Base-by-base conservation (phyloP, 768 basidiomycete genomes). In the Kwoniella sp. region DNA sequence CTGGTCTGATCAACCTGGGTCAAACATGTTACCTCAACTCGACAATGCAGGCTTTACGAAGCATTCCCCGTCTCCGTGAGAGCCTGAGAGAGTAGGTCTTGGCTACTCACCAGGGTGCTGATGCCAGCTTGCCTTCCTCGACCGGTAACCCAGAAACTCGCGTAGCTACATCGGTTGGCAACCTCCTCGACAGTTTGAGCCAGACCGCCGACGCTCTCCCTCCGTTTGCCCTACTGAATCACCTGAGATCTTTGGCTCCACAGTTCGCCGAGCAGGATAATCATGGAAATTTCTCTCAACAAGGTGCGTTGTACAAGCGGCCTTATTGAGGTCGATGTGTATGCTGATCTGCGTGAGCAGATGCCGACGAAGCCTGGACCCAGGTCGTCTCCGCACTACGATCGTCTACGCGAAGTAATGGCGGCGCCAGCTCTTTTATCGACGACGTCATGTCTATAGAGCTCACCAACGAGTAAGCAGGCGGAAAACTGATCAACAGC, bases 21-120 rank as follows among this genome's bases (percentile, higher is more conserved):
- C 96, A 96, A 70, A 96, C 92, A 0, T 96, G 93, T 67, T 99
- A 99, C 76, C 89, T 96, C 86, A 98, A 93, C 70, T 84, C 95
- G 0, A 89, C 88, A 1, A 78, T 98, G 1, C 95, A 99, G 77
- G 85, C 87, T n/a, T 80, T 99, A 57, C 86, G 89, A 20, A 84
- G 88, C 3, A 85, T 99, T 43, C 91, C 92, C 2, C 90, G 95
- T 63, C 80, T 99, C 4, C 85, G 23, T 17, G 31, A 22, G 15
- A 40, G 33, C 26, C 45, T 48, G 12, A 49, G 17, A n/a, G 29
- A 17, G 56, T 53, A 14, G 15, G 54, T 43, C 5, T 14, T 36
- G 10, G 7, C 14, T 25, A 27, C 7, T n/a, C 37, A 11, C 23
- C 15, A 43, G 4, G 22, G 26, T 29, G 47, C 45, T 43, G 8